A percentile compares a stretch with the other conserved stretches of the same genome.
These are phyloP conservation scores for Quercus robur DNA, from an alignment of 306 rosid genomes.

Conservation along the genomic window DNA sequence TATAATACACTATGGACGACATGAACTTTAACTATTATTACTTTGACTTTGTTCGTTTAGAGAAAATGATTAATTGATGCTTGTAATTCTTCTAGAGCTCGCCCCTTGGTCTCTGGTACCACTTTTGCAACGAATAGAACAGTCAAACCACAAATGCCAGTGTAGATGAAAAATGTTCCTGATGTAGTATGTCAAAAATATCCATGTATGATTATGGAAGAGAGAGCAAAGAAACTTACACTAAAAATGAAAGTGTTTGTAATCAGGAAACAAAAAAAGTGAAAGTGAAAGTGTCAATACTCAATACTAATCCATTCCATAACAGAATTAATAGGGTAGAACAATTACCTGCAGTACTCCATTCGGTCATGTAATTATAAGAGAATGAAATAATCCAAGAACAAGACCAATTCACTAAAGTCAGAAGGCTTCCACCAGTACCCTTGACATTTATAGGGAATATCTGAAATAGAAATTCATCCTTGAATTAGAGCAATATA, in stretches of 20 bases:
- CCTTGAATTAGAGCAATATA: background rate
- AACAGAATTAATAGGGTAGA: too few relatives aligned
- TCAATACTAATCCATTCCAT: too few relatives aligned
- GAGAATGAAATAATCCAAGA: slow-evolving; percentile 33
- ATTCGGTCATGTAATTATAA: slow-evolving; percentile 34
- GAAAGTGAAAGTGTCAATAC: too few relatives aligned
- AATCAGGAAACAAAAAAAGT: too few relatives aligned
- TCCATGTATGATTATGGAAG: background rate
- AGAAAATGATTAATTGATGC: slow-evolving; percentile 20
- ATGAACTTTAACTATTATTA: too few relatives aligned
- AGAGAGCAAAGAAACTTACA: background rate
- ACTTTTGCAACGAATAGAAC: slow-evolving; percentile 29
- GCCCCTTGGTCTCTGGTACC: slow-evolving; percentile 38
- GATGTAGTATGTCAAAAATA: background rate
- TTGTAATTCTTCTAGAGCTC: slow-evolving; percentile 35
- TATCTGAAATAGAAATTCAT: slow-evolving; percentile 11
- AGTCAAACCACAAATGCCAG: slow-evolving; percentile 17
- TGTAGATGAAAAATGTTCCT: slow-evolving; percentile 38
- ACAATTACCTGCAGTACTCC: slow-evolving; percentile 39
- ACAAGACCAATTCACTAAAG: slow-evolving; percentile 26
- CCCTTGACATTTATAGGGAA: slow-evolving; percentile 43
- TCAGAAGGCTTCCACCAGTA: slow-evolving; percentile 43
- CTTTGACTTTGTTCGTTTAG: background rate
- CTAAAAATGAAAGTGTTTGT: too few relatives aligned
- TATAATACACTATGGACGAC: too few relatives aligned